Conservation (phyloP, 495 filamentous ascomycete genomes). For the Aspergillus coremiiformis region DNA sequence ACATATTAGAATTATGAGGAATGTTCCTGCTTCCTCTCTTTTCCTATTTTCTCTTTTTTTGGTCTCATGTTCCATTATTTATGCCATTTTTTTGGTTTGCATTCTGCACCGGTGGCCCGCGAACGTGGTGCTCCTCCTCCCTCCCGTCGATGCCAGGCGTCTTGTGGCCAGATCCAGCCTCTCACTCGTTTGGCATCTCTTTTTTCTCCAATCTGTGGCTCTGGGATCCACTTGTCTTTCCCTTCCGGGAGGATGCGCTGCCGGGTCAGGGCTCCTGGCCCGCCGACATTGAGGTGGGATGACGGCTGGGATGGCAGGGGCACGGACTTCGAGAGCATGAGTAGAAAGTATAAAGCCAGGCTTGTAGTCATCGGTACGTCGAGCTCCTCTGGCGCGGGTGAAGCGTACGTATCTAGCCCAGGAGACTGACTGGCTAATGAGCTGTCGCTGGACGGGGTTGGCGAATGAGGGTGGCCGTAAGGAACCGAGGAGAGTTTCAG, state of each 20-base stretch:
- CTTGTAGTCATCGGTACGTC: slow-evolving; percentile 58
- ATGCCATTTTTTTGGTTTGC: slow-evolving; percentile 31
- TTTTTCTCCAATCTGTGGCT: slow-evolving; percentile 73
- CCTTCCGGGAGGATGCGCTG: slow-evolving; percentile 55
- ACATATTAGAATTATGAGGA: slow-evolving; percentile 3
- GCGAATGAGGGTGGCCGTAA: slow-evolving; percentile 13
- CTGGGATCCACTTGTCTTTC: slow-evolving; percentile 82
- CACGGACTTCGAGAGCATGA: slow-evolving; percentile 75
- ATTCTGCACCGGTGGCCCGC: slow-evolving; percentile 11
- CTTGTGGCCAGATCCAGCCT: slow-evolving; percentile 80
- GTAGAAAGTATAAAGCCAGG: slow-evolving; percentile 66
- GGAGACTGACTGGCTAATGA: slow-evolving; percentile 16
- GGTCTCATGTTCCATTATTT: slow-evolving; percentile 16
- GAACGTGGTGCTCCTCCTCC: slow-evolving; percentile 29
- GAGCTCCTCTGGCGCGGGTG: slow-evolving; percentile 10
- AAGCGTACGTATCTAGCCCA: slow-evolving; percentile 12
- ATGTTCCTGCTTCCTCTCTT: background rate
- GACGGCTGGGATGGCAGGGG: slow-evolving; percentile 57
- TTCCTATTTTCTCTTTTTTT: background rate
- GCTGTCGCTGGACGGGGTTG: slow-evolving; percentile 15
- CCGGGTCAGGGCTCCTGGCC: slow-evolving; percentile 67
- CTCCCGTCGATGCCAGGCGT: slow-evolving; percentile 54
- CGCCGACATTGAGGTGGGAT: slow-evolving; percentile 73
- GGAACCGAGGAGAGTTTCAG: background rate
- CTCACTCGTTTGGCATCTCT: slow-evolving; percentile 72